A percentile compares a stretch with the other conserved stretches of the same genome.
Conservation (phyloP, 306 rosid species). For the Citrullus amarus region DNA sequence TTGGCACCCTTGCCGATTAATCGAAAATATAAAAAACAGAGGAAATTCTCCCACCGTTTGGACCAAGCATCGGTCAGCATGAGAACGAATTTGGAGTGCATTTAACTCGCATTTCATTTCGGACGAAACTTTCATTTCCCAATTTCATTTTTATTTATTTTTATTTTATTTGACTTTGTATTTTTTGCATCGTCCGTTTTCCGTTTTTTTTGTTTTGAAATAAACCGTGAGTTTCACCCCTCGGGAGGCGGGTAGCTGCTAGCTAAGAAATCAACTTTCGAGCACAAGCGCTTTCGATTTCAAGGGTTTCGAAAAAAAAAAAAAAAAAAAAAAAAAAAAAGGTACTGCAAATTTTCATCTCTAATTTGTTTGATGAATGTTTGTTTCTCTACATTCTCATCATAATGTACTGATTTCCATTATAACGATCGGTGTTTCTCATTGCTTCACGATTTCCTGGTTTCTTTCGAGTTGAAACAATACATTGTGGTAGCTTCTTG, state of each 20-base stretch:
- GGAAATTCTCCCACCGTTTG: too few species aligned
- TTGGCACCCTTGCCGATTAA: too few species aligned
- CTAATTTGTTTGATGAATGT: neutral
- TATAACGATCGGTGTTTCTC: neutral
- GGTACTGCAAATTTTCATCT: neutral
- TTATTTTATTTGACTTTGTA: neutral
- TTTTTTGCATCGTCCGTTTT: conserved; percentile 12
- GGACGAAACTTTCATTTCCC: conserved; percentile 9
- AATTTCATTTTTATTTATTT: neutral
- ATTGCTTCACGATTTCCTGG: neutral
- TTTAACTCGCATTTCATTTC: conserved; percentile 22
- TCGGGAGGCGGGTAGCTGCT: conserved; percentile 6
- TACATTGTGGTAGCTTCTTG: neutral
- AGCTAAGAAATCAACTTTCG: neutral
- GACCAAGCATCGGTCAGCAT: neutral
- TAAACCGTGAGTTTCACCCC: neutral
- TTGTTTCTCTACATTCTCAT: neutral
- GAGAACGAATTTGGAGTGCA: conserved; percentile 13
- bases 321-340: neutral
- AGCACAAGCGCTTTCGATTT: neutral
- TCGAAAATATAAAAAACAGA: too few species aligned
- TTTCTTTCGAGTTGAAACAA: neutral
- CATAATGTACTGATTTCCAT: neutral
- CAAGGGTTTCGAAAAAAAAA: neutral
- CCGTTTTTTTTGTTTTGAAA: conserved; percentile 7